Base-by-base conservation (phyloP, 371 early-diverging fungal genomes). In the Conidiobolus coronatus region DNA sequence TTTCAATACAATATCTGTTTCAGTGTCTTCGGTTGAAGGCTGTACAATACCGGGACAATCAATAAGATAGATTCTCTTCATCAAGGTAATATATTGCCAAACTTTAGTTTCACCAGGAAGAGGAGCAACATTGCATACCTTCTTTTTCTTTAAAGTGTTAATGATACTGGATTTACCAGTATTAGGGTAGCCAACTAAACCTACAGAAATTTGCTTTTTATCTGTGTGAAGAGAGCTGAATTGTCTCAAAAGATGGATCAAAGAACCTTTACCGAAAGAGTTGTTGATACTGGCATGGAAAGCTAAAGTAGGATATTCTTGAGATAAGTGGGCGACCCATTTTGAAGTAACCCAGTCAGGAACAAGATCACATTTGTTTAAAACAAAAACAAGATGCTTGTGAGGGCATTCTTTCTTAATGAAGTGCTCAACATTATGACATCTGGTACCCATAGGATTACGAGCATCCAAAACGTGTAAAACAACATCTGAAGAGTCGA, bases 21-120 rank as follows among this genome's bases (percentile, higher is more conserved):
- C 93, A 0, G 77, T 71, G 59, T 91, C 92, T 12, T 79, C 77
- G 11, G 79, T 55, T 44, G 79, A 67, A 22, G 88, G 83, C 45
- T 87, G 90, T 24, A 98, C 98, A 39, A 99, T 83, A 55, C 99
- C 99, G 14, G 99, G 99, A 60, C 96, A 99, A 64, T 99, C 99
- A 56, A 99, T 97, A 29, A 99, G 69, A 58, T 96, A 98, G 53
- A 98, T 95, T 52, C 91, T 82, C 61, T 89, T 90, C 81, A 90
- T 98, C 52, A 99, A 72, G 12, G 98, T 90, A 45, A 99, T 93
- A 63, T 98, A 98, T 63, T 98, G 99, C 98, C 98, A 99, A 50
- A 92, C 88, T 70, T 96, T 99, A 48, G 99, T 99, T 62, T 99
- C 96, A 43, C 99, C 99, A 24, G 99, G 97, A 49, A 98, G 75